Conservation (phyloP, 2,329 filamentous ascomycete genomes). For the Clathrospora elynae region DNA sequence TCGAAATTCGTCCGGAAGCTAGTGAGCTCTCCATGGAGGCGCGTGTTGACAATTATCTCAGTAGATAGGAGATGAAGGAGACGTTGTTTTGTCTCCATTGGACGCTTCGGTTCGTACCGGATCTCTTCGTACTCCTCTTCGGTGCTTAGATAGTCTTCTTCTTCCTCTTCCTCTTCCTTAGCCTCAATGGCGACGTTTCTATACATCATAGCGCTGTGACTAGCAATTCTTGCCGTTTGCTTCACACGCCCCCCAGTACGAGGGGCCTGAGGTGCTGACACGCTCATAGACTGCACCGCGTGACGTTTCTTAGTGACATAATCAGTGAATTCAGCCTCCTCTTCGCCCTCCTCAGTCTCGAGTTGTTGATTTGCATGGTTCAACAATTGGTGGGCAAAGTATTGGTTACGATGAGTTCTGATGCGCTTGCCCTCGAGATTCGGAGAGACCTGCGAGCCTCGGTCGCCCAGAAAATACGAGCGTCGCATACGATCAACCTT, state of each 20-base stretch:
- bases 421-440: slow-evolving; percentile 31
- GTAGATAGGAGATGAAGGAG: slow-evolving; percentile 40
- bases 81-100: slow-evolving; percentile 39
- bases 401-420: slow-evolving; percentile 24
- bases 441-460: neutral
- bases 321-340: slow-evolving; percentile 36
- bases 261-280: neutral
- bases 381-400: slow-evolving; percentile 37
- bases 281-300: neutral
- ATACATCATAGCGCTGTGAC: too few relatives aligned
- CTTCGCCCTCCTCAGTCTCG: slow-evolving; percentile 37
- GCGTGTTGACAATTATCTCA: slow-evolving; percentile 41
- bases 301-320: slow-evolving; percentile 8
- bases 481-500: slow-evolving; percentile 31
- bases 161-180: neutral
- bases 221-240: neutral
- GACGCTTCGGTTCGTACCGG: slow-evolving; percentile 25
- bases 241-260: neutral
- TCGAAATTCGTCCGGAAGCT: slow-evolving; percentile 42
- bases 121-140: slow-evolving; percentile 10
- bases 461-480: slow-evolving; percentile 31
- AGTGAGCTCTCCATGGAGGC: slow-evolving; percentile 35
- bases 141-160: neutral
- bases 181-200: neutral
- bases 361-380: slow-evolving; percentile 29